Percentiles rank a stretch among this genome's conserved stretches.
Evolutionary conservation across 768 basidiomycete species (phyloP).

Genomic region (Rhodosporidiobolus odoratus): DNA sequence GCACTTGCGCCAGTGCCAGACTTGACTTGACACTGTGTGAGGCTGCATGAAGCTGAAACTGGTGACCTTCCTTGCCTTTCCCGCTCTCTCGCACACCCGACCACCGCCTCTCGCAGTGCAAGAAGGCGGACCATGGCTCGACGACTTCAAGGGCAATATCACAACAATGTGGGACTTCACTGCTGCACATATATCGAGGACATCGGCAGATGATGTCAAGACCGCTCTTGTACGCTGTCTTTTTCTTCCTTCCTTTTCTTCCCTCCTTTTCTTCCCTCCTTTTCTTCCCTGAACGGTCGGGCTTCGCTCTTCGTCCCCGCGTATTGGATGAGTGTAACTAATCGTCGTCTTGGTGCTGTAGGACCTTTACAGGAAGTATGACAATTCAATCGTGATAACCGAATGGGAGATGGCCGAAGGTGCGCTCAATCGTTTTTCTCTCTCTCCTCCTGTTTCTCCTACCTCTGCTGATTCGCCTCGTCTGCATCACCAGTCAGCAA

Average conservation of each 20-base stretch:
- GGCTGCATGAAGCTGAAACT: too few species aligned
- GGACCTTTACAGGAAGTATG: background rate
- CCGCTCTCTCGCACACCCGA: too few species aligned
- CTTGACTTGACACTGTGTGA: too few species aligned
- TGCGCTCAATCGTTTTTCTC: background rate
- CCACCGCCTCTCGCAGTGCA: background rate
- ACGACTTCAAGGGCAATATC: background rate
- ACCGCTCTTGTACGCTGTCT: background rate
- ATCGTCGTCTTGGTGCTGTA: too few species aligned
- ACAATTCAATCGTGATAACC: background rate
- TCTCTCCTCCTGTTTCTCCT: background rate
- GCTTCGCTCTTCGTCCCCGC: too few species aligned
- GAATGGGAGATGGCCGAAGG: background rate
- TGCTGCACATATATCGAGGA: background rate
- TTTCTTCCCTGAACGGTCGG: background rate
- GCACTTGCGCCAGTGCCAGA: background rate
- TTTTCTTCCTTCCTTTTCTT: background rate
- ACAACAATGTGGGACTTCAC: background rate
- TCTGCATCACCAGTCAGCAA: background rate
- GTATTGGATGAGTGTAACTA: too few species aligned
- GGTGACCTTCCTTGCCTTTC: too few species aligned
- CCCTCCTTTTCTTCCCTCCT: background rate
- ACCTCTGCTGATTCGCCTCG: background rate
- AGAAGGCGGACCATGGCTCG: background rate
- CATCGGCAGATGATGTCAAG: background rate